These are phyloP conservation scores for Cerioporus squamosus DNA, from an alignment of 1,284 basidiomycete species.

Conservation along the genomic window DNA sequence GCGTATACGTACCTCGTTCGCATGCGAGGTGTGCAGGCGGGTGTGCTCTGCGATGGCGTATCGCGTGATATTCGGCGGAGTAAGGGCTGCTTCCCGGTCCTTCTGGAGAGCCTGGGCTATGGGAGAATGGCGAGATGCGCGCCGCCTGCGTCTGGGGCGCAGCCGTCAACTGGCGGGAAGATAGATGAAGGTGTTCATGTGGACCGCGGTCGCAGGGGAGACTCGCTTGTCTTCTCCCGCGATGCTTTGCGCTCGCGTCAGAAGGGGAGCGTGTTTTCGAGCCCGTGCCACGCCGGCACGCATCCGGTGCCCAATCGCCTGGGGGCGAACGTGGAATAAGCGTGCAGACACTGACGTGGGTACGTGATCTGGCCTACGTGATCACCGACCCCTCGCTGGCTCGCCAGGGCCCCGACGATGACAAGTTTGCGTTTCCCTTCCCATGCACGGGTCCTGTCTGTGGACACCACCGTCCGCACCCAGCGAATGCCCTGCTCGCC, in stretches of 20 bases:
- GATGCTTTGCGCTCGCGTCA: constrained; percentile 34
- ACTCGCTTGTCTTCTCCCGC: constrained; percentile 38
- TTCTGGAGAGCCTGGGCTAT: constrained; percentile 5
- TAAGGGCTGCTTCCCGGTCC: not conserved
- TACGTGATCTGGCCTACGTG: constrained; percentile 35
- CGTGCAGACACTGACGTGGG: constrained; percentile 30
- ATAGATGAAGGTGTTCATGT: constrained; percentile 11
- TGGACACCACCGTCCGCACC: not conserved
- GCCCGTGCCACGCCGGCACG: not conserved
- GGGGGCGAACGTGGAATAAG: constrained; percentile 34
- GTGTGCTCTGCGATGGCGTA: no score
- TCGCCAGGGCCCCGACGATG: not conserved
- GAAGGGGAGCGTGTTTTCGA: no score
- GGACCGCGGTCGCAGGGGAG: constrained; percentile 6
- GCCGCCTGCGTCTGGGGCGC: not conserved
- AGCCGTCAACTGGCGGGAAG: not conserved
- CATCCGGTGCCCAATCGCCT: constrained; percentile 19
- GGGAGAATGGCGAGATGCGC: not conserved
- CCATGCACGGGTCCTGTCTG: not conserved
- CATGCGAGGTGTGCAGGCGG: no score
- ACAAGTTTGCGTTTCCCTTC: constrained; percentile 7
- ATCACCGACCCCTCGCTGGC: constrained; percentile 15
- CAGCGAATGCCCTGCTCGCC: not conserved
- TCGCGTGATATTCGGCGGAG: not conserved
- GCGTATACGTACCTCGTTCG: no score